Evolutionary conservation across 1,284 basidiomycete species (phyloP), one percentile per base, ranked within the genome.

Genomic region (Sphaerobolus stellatus): DNA sequence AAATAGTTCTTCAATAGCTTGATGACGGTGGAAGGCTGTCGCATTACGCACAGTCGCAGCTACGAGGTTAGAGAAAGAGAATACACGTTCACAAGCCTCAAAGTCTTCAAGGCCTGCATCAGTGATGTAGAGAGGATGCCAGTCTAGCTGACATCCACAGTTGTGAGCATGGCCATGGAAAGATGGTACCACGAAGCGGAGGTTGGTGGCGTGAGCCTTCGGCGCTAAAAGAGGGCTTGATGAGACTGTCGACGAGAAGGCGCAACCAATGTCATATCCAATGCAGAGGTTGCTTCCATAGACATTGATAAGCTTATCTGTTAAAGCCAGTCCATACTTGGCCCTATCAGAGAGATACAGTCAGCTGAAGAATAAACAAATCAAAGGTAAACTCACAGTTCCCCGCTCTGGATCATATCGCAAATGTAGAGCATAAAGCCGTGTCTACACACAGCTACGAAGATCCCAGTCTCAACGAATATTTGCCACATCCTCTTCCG

Each of bases 191-290:
- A 54, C 59, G 54, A 59, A 49, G 34, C 11, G 48, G 49, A 60
- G 48, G 2, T 18, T 48, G 22, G 57, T n/a, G 36, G 38, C 45
- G 4, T 14, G 14, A 0, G 54, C 61, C 20, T 50, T n/a, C 2
- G 30, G 9, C 3, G 60, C 62, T 1, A 73, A 62, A 1, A 71
- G 62, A 1, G 59, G 65, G 52, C 67, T 73, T 4, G 25, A 50
- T 0, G 7, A 16, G 3, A 74, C 47, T 0, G 68, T 73, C 6
- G 40, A 56, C 4, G 43, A 33, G 48, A 71, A 69, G 1, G 57
- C 49, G 52, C 74, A 75, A 0, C 64, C 68, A 33, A 75, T 71
- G 58, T 75, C 72, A 58, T 74, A 74, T 1, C 64, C 71, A 11
- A 68, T 33, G 0, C 63, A 46, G 20, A 65, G 50, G 2, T 61